Conservation (phyloP, 441 rosid species). For the Populus hybrid region DNA sequence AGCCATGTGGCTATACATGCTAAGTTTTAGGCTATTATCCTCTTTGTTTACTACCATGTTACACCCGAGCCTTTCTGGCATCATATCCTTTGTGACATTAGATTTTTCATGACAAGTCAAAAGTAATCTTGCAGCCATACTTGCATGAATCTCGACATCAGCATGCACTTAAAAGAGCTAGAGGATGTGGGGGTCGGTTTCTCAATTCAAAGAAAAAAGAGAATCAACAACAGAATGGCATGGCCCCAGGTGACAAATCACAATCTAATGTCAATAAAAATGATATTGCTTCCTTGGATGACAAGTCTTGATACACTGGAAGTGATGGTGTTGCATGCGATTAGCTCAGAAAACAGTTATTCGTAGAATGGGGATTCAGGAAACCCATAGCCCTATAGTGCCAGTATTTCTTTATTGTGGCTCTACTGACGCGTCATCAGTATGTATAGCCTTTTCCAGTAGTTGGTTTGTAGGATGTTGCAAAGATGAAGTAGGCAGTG, state of each 20-base stretch:
- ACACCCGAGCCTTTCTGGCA: background rate
- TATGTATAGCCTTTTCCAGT: constrained; percentile 26
- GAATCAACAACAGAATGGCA: constrained; percentile 45
- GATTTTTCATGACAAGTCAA: constrained; percentile 3
- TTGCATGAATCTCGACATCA: constrained; percentile 21
- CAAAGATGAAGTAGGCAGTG: constrained; percentile 21
- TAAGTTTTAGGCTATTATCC: background rate
- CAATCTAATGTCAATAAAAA: constrained; percentile 55
- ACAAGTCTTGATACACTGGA: constrained; percentile 36
- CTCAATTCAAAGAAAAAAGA: constrained; percentile 77
- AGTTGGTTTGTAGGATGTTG: constrained; percentile 18
- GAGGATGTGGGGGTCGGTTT: constrained; percentile 96
- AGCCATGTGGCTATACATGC: background rate
- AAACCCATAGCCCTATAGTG: constrained; percentile 10
- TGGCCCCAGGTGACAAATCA: constrained; percentile 49
- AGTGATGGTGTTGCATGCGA: constrained; percentile 1
- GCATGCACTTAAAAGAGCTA: constrained; percentile 88
- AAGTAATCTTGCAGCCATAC: constrained; percentile 66
- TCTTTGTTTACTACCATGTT: background rate
- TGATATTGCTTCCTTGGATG: constrained; percentile 42
- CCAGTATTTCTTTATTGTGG: constrained; percentile 17
- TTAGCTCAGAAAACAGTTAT: constrained; percentile 1
- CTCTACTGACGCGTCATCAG: constrained; percentile 12
- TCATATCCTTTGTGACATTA: too few relatives aligned
- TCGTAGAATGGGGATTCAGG: constrained; percentile 1